A percentile compares a stretch with the other conserved stretches of the same genome.
Conservation (phyloP, 2,329 filamentous ascomycete species). For the Penicillium sp. region DNA sequence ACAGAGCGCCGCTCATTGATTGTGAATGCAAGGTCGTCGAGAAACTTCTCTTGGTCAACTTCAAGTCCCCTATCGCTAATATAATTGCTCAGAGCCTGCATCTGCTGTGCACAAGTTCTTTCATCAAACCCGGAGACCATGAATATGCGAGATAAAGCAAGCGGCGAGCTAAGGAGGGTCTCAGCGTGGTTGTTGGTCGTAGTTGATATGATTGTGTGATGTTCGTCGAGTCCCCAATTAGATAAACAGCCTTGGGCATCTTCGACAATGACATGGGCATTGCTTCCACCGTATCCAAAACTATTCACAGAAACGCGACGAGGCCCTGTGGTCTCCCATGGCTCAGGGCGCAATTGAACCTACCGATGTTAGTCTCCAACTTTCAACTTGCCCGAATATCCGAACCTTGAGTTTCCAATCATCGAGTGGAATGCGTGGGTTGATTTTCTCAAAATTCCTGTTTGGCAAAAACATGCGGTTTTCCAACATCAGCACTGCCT, state of each 20-base stretch:
- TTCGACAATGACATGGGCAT: constrained; percentile 44
- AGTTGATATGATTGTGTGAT: not conserved
- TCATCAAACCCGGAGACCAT: constrained; percentile 25
- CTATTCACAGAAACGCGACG: constrained; percentile 33
- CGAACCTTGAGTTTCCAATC: constrained; percentile 37
- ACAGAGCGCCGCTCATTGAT: constrained; percentile 19
- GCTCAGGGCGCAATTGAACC: constrained; percentile 3
- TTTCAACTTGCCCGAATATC: not conserved
- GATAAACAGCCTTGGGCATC: constrained; percentile 14
- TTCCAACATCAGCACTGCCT: constrained; percentile 43
- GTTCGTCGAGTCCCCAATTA: not conserved
- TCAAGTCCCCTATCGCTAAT: not conserved
- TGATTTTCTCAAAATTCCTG: constrained; percentile 39
- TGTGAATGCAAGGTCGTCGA: constrained; percentile 21
- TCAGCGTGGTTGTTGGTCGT: not conserved
- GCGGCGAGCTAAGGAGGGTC: not conserved
- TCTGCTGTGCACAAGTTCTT: constrained; percentile 10
- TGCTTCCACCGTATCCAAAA: constrained; percentile 49
- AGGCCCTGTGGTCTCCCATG: constrained; percentile 3
- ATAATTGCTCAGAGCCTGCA: constrained; percentile 9
- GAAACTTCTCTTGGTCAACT: constrained; percentile 4
- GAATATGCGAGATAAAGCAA: constrained; percentile 10
- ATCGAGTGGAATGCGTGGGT: constrained; percentile 33
- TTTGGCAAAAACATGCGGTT: constrained; percentile 45
- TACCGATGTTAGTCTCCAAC: constrained; percentile 2